Evolutionary conservation across 2,329 filamentous ascomycete genomes (phyloP), one percentile per base, ranked within the genome.

Genomic region (Aspergillus calidoustus): DNA sequence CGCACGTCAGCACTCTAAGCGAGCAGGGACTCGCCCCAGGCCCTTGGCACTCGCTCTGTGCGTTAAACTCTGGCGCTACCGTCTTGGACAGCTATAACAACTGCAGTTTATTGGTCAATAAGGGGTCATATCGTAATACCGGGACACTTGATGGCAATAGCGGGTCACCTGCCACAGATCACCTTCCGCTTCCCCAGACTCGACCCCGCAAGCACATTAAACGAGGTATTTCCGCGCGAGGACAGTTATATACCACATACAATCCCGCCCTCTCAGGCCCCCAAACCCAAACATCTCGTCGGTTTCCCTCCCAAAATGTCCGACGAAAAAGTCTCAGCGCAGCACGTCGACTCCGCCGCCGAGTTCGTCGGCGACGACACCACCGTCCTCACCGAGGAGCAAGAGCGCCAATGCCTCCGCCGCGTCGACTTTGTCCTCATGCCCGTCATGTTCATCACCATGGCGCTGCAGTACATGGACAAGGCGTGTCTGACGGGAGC

Each of bases 401-500:
- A 25, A 3, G 48, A 51, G 8, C 25, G 30, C 23, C 48, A 30
- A 51, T 51, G 48, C 30, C 25, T 51, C 8, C 48, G 48, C 3
- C 48, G 48, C 22, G 48, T 51, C 30, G 48, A 51, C 30, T 4
- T 51, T 23, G 25, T 51, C 19, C 30, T 51, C 7, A 51, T 51
- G 48, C 48, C 48, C 2, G 48, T 51, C 23, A 51, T 51, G 48
- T 51, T 51, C 48, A 17, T 51, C 3, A 51, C 48, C 13, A 25
- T 51, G 11, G 48, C 22, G 23, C 23, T 51, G 48, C 48, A 51
- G 25, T 51, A 51, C 48, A 51, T 51, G 48, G 48, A 51, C 30
- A 51, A 51, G n/a, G 48, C 48, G 11, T 51, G 48, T 17, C 48
- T 51, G 3, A 51, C 48, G 7, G 48, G 48, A 1, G 48, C 48